Base-by-base conservation (phyloP, 139 green algal species). In the Chlamydomonas urium region DNA sequence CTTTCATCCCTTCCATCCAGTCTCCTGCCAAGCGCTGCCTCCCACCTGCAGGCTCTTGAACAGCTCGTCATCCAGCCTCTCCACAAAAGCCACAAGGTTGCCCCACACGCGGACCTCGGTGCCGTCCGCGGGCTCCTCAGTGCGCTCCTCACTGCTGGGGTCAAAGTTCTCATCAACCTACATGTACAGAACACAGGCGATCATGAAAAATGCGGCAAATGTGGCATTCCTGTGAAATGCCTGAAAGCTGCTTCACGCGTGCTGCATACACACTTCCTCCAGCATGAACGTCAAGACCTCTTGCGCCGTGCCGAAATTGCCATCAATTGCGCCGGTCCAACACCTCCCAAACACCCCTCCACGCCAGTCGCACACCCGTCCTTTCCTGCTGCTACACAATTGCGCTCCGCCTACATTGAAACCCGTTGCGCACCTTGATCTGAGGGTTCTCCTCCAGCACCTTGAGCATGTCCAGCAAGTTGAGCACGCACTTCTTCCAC, bases 41-140 rank as follows among this genome's bases (percentile, higher is more conserved):
- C n/a, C n/a, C 72, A 91, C 86, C 90, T 99, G 96, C 63, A 99
- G 81, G 71, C 82, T 93, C 80, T 97, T 99, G 86, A 97, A 99
- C 67, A 95, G 84, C 86, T 99, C 96, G 58, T 99, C 96, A 62
- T 99, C 95, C 53, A 98, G 86, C 14, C 95, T 82, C 87, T 99
- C 96, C 42, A 98, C 68, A 70, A 95, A 97, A 0, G 89, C 92
- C 47, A 95, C 89, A 53, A 97, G 73, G 84, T 97, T 98, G 78
- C 96, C 94, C 87, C 87, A 96, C 26, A 99, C 90, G 68, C 83
- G 73, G 45, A 78, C 65, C 65, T 89, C 80, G 0, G 60, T 72
- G 23, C 75, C 84, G 17, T 84, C 81, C 24, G 76, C 66, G 24
- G 87, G 83, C 76, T 89, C 79, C 73, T 86, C 83, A 2, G 70